These are phyloP conservation scores for Candida ipomoeae DNA, from an alignment of 805 yeast species.

Conservation along the genomic window DNA sequence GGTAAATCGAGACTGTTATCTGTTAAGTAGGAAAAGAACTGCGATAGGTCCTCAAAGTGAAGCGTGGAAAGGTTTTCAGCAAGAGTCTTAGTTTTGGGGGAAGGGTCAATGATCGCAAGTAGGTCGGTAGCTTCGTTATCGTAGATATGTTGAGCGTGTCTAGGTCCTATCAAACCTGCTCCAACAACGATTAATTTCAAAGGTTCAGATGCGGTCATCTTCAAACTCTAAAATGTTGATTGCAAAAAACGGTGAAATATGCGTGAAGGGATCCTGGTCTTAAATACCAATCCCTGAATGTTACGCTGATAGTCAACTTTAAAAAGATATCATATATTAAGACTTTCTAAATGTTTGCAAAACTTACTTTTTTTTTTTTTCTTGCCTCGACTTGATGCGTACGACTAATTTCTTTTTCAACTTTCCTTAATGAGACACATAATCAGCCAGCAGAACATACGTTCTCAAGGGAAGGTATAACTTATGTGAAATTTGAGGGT, in stretches of 20 bases:
- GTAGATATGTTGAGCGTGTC: conserved; percentile 35
- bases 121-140: conserved; percentile 24
- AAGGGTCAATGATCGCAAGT: conserved; percentile 35
- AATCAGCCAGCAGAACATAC: background rate
- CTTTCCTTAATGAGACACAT: background rate
- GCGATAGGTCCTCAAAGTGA: conserved; percentile 23
- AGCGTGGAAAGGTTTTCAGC: conserved; percentile 25
- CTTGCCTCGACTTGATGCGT: conserved; percentile 2
- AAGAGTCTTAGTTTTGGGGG: conserved; percentile 27
- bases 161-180: conserved; percentile 40
- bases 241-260: background rate
- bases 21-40: conserved; percentile 25
- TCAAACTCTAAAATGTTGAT: background rate
- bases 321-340: background rate
- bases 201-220: conserved; percentile 10
- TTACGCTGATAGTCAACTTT: background rate
- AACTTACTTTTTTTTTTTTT: background rate
- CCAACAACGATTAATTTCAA: conserved; percentile 31
- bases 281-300: background rate
- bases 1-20: conserved; percentile 20
- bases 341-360: background rate
- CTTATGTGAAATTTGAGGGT: background rate
- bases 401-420: conserved; percentile 1
- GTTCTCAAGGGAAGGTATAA: background rate
- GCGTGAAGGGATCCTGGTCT: background rate